Evolutionary conservation across 1,284 basidiomycete genomes (phyloP), one percentile per base, ranked within the genome.

Genomic region (Neolentinus lepideus): DNA sequence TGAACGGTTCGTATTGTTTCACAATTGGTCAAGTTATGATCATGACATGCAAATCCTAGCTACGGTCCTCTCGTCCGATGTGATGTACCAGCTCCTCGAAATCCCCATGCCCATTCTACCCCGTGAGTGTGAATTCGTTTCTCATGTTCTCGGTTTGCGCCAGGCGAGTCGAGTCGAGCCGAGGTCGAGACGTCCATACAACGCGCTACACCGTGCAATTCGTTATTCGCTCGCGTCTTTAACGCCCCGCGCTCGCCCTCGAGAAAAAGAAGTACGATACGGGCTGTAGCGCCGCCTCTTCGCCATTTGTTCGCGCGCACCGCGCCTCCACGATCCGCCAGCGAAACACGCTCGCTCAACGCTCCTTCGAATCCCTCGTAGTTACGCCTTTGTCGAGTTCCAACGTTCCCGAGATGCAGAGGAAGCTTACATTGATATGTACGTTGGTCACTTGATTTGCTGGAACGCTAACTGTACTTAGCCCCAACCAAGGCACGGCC

Each of bases 311-410:
- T 56, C 58, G 35, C 53, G 43, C 57, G 54, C 56, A 54, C 38
- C 38, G 38, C 57, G 56, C 58, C 54, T 46, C 52, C 54, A 57
- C 59, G 55, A 57, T 57, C 54, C 56, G 59, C 60, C 56, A 59
- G 60, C 65, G 61, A 21, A 66, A 64, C 67, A 71, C 78, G 71
- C 75, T 75, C 84, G 81, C 87, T 88, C 86, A 88, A 88, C 78
- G 67, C 75, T 69, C 71, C 69, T 63, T 61, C 58, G 65, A 68
- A 69, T 72, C 62, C 66, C 74, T 68, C 77, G 75, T 76, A 94
- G 92, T 75, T 94, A 93, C 71, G 92, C 92, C 57, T 94, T 94
- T 72, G 85, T 94, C 71, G 92, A 94, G 71, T 94, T 93, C 69
- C 84, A 89, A 69, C 84, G 81, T 66, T 78, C 80, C 56, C 84